Conservation (phyloP, 305 asterid genomes). For the Stenogyne calaminthoides region DNA sequence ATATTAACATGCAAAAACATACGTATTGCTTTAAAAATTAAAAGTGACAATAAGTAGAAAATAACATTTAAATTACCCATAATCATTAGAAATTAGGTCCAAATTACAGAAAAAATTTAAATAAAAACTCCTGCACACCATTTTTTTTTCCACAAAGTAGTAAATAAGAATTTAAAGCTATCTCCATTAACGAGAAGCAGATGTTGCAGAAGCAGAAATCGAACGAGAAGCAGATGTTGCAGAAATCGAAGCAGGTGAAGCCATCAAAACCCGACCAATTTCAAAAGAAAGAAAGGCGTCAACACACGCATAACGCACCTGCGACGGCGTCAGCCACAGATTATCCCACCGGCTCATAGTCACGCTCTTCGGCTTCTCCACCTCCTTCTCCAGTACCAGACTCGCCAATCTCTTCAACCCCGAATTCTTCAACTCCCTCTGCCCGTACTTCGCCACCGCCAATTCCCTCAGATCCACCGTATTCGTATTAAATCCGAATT, state of each 20-base stretch:
- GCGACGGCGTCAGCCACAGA: constrained; percentile 33
- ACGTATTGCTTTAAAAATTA: too few relatives aligned
- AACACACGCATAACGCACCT: constrained; percentile 43
- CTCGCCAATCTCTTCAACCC: constrained; percentile 39
- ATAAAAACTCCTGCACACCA: not conserved
- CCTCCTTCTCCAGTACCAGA: constrained; percentile 32
- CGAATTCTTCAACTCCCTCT: constrained; percentile 31
- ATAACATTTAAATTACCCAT: not conserved
- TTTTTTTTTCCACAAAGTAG: constrained; percentile 7
- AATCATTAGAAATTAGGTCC: not conserved
- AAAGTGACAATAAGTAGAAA: not conserved
- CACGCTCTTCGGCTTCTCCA: constrained; percentile 41
- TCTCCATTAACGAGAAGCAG: not conserved
- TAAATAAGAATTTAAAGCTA: not conserved
- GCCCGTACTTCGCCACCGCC: constrained; percentile 38
- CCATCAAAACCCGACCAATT: too few relatives aligned
- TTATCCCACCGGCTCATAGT: constrained; percentile 44
- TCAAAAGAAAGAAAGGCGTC: constrained; percentile 40
- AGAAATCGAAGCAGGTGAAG: constrained; percentile 17
- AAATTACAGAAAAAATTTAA: too few relatives aligned
- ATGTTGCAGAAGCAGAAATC: not conserved
- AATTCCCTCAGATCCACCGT: constrained; percentile 39
- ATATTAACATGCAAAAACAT: too few relatives aligned
- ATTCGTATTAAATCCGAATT: constrained; percentile 24
- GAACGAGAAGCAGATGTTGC: not conserved